Evolutionary conservation across 768 basidiomycete genomes (phyloP).

Genomic region (Agrocybe pediades): DNA sequence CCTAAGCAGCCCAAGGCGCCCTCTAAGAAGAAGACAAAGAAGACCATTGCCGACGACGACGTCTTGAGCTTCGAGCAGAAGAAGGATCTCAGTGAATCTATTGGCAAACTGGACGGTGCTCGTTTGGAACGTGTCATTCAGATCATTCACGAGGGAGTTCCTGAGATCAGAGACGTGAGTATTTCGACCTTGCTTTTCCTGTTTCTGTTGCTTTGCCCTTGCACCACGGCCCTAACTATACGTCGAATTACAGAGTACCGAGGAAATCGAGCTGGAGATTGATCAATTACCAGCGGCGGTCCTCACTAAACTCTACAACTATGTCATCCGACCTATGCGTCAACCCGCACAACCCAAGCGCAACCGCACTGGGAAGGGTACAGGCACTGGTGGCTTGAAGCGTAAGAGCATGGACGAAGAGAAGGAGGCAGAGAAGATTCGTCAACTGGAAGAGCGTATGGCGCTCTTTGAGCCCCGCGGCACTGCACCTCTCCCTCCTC

Average conservation of each 20-base stretch:
- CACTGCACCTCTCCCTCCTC: constrained; percentile 34
- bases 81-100: constrained; percentile 96
- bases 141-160: constrained; percentile 93
- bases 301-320: constrained; percentile 93
- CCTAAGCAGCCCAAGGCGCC: constrained; percentile 51
- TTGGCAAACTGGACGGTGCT: constrained; percentile 78
- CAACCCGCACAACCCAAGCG: constrained; percentile 64
- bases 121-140: constrained; percentile 90
- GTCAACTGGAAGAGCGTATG: constrained; percentile 86
- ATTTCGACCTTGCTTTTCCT: constrained; percentile 14
- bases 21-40: constrained; percentile 67
- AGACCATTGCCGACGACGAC: constrained; percentile 72
- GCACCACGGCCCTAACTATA: constrained; percentile 17
- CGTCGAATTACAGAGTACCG: constrained; percentile 66
- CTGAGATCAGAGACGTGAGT: constrained; percentile 90
- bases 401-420: constrained; percentile 98
- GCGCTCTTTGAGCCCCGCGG: constrained; percentile 71
- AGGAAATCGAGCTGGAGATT: constrained; percentile 99
- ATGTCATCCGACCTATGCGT: constrained; percentile 81
- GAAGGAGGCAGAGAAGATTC: constrained; percentile 94
- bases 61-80: constrained; percentile 94
- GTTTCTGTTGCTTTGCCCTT: constrained; percentile 6
- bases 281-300: constrained; percentile 86
- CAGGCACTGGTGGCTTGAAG: constrained; percentile 87
- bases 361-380: constrained; percentile 70